Base-by-base conservation (phyloP, 169 alveolate genomes). In the Cryptosporidium sp. region DNA sequence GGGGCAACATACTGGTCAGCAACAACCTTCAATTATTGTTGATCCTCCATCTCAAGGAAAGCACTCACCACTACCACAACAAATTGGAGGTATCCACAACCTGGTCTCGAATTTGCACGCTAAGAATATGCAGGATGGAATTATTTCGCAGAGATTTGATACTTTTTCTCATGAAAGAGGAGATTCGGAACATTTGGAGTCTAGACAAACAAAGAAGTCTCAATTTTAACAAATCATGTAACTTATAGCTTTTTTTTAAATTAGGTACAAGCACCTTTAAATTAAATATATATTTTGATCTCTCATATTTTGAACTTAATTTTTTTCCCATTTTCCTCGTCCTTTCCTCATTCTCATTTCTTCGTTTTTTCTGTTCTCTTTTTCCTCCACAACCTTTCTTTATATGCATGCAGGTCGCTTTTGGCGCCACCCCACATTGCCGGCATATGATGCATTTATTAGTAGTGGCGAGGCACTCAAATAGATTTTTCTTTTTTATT, bases 381-480 rank as follows among this genome's bases (percentile, higher is more conserved):
- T 16, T 14, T 48, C 9, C 14, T 48, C 14, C 14, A 21, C 21
- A 48, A 2, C 23, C 21, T 48, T 21, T 3, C 5, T 48, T 26
- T 55, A 9, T 0, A 55, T 55, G 67, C 67, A 55, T 55, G 67
- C 67, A 55, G 35, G 5, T n/a, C 0, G 4, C 3, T 48, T 48
- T 48, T 55, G 67, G 67, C 67, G 67, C 67, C 67, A 55, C 67
- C 67, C 67, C 67, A 55, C 67, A 55, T 37, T n/a, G 1, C 37
- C 67, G 67, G 67, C 67, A 55, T 55, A 21, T 10, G 67, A 55
- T 55, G 67, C 67, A 55, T 55, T 55, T 55, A 26, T 23, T n/a
- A 55, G 4, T 55, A 55, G 67, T 23, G 67, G 67, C 67, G 67
- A 23, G 67, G 67, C 16, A 23, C 16, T 26, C 23, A 12, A 12